Percentiles rank a stretch among this genome's conserved stretches.
Conservation (phyloP, 129 eudicot species). For the Sambucus nigra region DNA sequence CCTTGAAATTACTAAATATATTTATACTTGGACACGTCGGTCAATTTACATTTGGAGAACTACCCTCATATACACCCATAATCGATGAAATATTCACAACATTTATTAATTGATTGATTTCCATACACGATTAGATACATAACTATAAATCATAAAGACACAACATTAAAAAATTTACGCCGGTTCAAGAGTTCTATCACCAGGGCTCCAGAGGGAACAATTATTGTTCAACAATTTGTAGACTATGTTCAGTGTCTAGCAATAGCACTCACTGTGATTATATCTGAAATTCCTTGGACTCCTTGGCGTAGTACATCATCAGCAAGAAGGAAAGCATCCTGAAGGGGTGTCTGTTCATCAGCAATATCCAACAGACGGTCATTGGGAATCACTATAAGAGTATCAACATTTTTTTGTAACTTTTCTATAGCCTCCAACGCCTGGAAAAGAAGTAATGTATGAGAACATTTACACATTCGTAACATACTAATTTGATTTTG, state of each 20-base stretch:
- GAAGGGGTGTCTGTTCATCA: conserved; percentile 76
- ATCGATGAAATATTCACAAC: not conserved
- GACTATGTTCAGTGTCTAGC: not conserved
- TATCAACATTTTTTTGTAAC: conserved; percentile 93
- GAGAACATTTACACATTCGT: not conserved
- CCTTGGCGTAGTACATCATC: conserved; percentile 99
- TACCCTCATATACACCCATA: not conserved
- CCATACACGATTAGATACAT: not conserved
- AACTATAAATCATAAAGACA: not conserved
- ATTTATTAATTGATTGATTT: not conserved
- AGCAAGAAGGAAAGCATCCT: conserved; percentile 93
- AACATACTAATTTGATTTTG: not conserved
- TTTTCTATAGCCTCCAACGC: conserved; percentile 95
- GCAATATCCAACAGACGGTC: conserved; percentile 92
- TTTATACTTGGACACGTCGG: too few relatives aligned
- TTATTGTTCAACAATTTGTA: not conserved
- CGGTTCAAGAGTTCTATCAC: not conserved
- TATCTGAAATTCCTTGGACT: conserved; percentile 92
- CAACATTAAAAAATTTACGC: not conserved
- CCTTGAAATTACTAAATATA: too few relatives aligned
- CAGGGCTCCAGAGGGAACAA: not conserved
- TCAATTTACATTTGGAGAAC: too few relatives aligned
- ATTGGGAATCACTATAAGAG: conserved; percentile 92
- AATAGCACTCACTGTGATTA: conserved; percentile 66
- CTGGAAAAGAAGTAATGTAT: conserved; percentile 31